Percentiles rank a stretch among this genome's conserved stretches.
phyloP scores from a whole-genome alignment of 2,329 filamentous ascomycete species.

The Paecilomyces dactylethromorphus region DNA sequence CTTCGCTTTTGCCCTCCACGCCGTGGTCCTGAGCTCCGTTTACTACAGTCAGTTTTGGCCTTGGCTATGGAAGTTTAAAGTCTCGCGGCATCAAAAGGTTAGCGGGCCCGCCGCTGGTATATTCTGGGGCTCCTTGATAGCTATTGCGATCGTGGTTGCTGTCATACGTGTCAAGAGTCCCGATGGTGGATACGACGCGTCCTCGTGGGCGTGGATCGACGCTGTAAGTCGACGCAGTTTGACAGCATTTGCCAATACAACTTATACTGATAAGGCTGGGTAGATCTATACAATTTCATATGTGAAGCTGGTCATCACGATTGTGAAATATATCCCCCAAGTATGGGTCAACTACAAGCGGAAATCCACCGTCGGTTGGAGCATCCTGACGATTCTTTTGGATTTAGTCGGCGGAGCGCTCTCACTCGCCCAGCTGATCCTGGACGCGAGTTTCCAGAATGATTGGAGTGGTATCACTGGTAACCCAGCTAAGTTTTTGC shows the following conservation, averaged over 20 bases:
- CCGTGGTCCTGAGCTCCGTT: slow-evolving; percentile 63
- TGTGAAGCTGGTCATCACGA: slow-evolving; percentile 79
- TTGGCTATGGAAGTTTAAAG: slow-evolving; percentile 67
- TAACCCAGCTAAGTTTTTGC: slow-evolving; percentile 82
- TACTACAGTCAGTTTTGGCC: slow-evolving; percentile 73
- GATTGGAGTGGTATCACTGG: slow-evolving; percentile 90
- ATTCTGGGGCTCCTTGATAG: slow-evolving; percentile 58
- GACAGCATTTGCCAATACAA: background rate
- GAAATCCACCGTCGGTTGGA: slow-evolving; percentile 81
- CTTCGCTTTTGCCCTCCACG: slow-evolving; percentile 79
- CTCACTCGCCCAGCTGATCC: slow-evolving; percentile 71
- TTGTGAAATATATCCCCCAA: slow-evolving; percentile 92
- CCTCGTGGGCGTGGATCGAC: slow-evolving; percentile 58
- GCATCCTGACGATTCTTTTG: slow-evolving; percentile 74
- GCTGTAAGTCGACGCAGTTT: slow-evolving; percentile 40
- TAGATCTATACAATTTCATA: slow-evolving; percentile 68
- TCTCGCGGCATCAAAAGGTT: slow-evolving; percentile 47
- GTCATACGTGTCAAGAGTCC: slow-evolving; percentile 38
- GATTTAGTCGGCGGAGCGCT: slow-evolving; percentile 77
- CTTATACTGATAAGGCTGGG: slow-evolving; percentile 13
- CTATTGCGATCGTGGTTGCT: slow-evolving; percentile 26
- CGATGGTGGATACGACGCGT: slow-evolving; percentile 40
- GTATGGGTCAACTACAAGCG: slow-evolving; percentile 76
- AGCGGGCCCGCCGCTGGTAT: slow-evolving; percentile 62
- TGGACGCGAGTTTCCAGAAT: slow-evolving; percentile 76